A percentile compares a stretch with the other conserved stretches of the same genome.
phyloP scores from a whole-genome alignment of 2,329 filamentous ascomycete species.

The Xylariales sp. region DNA sequence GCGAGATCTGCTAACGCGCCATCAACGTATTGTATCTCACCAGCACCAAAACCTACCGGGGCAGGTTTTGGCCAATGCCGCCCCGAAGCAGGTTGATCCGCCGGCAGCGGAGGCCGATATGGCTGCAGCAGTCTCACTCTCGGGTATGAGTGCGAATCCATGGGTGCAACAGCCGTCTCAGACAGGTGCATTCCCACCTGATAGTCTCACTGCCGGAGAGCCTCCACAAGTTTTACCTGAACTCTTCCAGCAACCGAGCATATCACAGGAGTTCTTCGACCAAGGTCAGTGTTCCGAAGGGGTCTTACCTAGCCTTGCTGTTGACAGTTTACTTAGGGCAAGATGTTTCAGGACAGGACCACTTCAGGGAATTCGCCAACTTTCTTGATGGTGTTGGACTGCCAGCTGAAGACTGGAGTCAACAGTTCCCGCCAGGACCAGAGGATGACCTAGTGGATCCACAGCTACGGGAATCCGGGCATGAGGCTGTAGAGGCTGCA shows the following conservation, averaged over 20 bases:
- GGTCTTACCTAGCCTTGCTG: too few relatives aligned
- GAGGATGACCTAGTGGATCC: constrained; percentile 19
- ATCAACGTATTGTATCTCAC: constrained; percentile 35
- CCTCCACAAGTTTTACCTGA: constrained; percentile 7
- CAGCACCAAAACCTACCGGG: constrained; percentile 19
- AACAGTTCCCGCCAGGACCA: constrained; percentile 25
- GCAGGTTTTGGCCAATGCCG: constrained; percentile 11
- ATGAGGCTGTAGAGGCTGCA: constrained; percentile 12
- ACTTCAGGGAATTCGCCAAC: constrained; percentile 33
- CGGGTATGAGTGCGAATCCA: constrained; percentile 20
- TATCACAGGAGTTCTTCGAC: constrained; percentile 17
- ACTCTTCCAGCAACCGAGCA: constrained; percentile 7
- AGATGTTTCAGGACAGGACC: constrained; percentile 21
- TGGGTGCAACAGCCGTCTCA: neutral
- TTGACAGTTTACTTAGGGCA: too few relatives aligned
- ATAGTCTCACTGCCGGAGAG: too few relatives aligned
- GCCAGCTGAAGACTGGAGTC: constrained; percentile 32
- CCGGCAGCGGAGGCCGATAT: constrained; percentile 23
- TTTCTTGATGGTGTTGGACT: constrained; percentile 33
- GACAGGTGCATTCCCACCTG: constrained; percentile 6
- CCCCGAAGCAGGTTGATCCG: constrained; percentile 24
- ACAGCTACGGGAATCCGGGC: constrained; percentile 12
- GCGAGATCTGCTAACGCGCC: constrained; percentile 39
- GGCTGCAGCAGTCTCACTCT: constrained; percentile 26
- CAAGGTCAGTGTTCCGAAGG: constrained; percentile 13